A percentile compares a stretch with the other conserved stretches of the same genome.
These are phyloP conservation scores for Saccharomyces hybrid DNA, from an alignment of 1,139 yeast genomes.

Conservation along the genomic window DNA sequence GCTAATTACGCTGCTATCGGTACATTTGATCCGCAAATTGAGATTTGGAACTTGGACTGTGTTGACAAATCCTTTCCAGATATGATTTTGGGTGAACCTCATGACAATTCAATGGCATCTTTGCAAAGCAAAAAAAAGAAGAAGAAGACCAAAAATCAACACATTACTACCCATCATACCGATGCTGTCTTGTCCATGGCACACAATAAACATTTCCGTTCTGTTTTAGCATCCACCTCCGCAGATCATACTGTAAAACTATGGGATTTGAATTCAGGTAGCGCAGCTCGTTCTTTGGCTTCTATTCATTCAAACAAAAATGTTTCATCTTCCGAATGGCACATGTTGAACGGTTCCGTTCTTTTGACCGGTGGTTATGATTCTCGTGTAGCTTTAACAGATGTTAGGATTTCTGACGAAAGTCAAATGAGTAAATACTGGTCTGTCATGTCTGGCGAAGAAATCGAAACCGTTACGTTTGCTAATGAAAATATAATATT, in stretches of 20 bases:
- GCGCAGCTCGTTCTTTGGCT: conserved; percentile 65
- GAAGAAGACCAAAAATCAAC: conserved; percentile 45
- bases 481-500: conserved; percentile 58
- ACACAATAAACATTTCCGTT: conserved; percentile 74
- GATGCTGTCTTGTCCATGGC: conserved; percentile 89
- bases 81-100: conserved; percentile 77
- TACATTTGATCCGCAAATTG: conserved; percentile 95
- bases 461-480: conserved; percentile 80
- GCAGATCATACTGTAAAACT: conserved; percentile 92
- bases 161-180: conserved; percentile 74
- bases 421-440: conserved; percentile 52
- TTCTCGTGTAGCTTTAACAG: conserved; percentile 67
- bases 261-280: conserved; percentile 80
- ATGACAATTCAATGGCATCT: conserved; percentile 40
- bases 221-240: conserved; percentile 85
- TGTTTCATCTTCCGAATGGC: conserved; percentile 87
- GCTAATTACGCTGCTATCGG: conserved; percentile 96
- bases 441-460: conserved; percentile 62
- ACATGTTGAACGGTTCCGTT: conserved; percentile 60
- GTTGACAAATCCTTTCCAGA: conserved; percentile 95
- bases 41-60: conserved; percentile 90
- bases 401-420: conserved; percentile 69
- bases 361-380: conserved; percentile 92
- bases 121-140: conserved; percentile 42
- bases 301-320: conserved; percentile 47